These are phyloP conservation scores for Paraphoma chrysanthemicola DNA, from an alignment of 2,329 filamentous ascomycete genomes.

Conservation along the genomic window DNA sequence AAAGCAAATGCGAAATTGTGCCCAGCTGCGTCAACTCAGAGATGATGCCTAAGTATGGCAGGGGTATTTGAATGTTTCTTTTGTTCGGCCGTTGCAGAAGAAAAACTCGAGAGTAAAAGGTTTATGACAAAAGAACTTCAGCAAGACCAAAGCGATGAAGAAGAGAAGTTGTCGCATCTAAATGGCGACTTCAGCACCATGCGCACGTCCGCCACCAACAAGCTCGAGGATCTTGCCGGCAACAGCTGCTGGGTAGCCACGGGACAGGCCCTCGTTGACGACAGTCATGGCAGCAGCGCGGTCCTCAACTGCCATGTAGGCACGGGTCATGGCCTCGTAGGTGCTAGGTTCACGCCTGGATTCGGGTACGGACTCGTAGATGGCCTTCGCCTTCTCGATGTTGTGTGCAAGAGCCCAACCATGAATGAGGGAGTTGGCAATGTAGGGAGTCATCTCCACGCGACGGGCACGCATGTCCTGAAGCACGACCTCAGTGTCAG, in stretches of 20 bases:
- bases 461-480: slow-evolving; percentile 74
- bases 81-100: slow-evolving; percentile 27
- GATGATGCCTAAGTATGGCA: background rate
- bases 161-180: slow-evolving; percentile 6
- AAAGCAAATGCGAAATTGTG: slow-evolving; percentile 8
- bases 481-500: slow-evolving; percentile 73
- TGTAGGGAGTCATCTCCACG: slow-evolving; percentile 93
- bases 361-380: slow-evolving; percentile 80
- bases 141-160: background rate
- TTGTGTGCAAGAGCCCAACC: slow-evolving; percentile 90
- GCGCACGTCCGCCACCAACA: slow-evolving; percentile 57
- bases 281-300: slow-evolving; percentile 77
- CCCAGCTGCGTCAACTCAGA: slow-evolving; percentile 25
- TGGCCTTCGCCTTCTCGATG: slow-evolving; percentile 75
- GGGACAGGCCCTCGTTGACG: slow-evolving; percentile 86
- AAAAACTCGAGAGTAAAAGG: slow-evolving; percentile 11
- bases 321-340: slow-evolving; percentile 97
- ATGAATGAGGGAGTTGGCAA: slow-evolving; percentile 97
- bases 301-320: slow-evolving; percentile 84
- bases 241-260: slow-evolving; percentile 90
- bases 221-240: slow-evolving; percentile 93
- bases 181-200: slow-evolving; percentile 25
- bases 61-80: slow-evolving; percentile 25
- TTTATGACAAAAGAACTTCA: slow-evolving; percentile 13
- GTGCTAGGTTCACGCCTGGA: slow-evolving; percentile 93